phyloP scores from a whole-genome alignment of 805 yeast species.

The Diddensiella caesifluorescens region DNA sequence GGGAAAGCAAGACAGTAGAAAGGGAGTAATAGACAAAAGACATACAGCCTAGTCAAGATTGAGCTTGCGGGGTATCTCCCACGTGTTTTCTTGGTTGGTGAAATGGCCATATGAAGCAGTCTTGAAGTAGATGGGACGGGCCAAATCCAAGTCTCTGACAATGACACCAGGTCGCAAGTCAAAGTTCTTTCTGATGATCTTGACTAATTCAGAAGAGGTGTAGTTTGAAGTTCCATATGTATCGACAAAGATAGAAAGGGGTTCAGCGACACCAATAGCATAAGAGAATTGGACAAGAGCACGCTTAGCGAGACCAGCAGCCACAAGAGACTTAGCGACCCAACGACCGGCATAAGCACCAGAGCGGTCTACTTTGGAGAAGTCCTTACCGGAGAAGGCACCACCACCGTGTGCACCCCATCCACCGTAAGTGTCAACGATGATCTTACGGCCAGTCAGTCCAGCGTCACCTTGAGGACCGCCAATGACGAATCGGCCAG shows the following conservation, averaged over 20 bases:
- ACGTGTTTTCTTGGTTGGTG: slow-evolving; percentile 97
- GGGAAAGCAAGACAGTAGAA: background rate
- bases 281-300: slow-evolving; percentile 97
- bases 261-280: slow-evolving; percentile 99
- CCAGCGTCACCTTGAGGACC: slow-evolving; percentile 99
- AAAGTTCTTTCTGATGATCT: slow-evolving; percentile 86
- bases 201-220: slow-evolving; percentile 85
- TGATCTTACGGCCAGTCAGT: slow-evolving; percentile 98
- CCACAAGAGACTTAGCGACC: slow-evolving; percentile 98
- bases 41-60: slow-evolving; percentile 27
- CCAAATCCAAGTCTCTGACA: slow-evolving; percentile 93
- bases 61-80: slow-evolving; percentile 86
- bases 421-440: slow-evolving; percentile 99
- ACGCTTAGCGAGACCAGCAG: slow-evolving; percentile 94
- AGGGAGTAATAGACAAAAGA: slow-evolving; percentile 2
- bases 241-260: slow-evolving; percentile 94
- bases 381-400: slow-evolving; percentile 99
- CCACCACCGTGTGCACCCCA: slow-evolving; percentile 99
- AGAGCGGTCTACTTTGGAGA: slow-evolving; percentile 99
- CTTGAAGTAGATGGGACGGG: slow-evolving; percentile 98
- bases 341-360: slow-evolving; percentile 99
- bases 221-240: slow-evolving; percentile 95
- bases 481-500: slow-evolving; percentile 99
- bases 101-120: slow-evolving; percentile 99
- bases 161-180: slow-evolving; percentile 99